Conservation (phyloP, 805 yeast species). For the Sporopachydermia lactativora region DNA sequence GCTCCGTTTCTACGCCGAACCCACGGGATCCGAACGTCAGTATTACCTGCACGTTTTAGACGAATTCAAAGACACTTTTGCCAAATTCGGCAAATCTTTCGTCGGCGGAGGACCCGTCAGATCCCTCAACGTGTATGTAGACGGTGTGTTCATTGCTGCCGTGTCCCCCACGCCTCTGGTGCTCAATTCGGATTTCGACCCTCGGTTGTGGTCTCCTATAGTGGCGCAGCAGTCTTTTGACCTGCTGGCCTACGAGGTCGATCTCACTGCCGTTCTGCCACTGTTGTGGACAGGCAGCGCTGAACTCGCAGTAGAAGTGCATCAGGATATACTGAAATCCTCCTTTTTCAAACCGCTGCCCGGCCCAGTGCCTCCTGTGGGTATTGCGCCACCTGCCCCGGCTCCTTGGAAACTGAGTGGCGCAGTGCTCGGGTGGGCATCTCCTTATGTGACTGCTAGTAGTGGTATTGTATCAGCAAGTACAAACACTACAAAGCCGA, state of each 20-base stretch:
- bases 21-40: background rate
- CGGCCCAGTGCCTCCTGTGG: background rate
- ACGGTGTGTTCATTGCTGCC: slow-evolving; percentile 44
- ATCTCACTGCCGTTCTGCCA: slow-evolving; percentile 58
- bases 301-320: slow-evolving; percentile 33
- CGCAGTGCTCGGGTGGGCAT: background rate
- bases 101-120: slow-evolving; percentile 64
- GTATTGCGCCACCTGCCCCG: background rate
- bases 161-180: slow-evolving; percentile 59
- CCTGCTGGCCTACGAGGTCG: slow-evolving; percentile 53
- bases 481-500: background rate
- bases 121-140: slow-evolving; percentile 44
- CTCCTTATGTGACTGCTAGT: background rate
- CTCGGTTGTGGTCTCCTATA: slow-evolving; percentile 69
- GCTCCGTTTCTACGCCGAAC: background rate
- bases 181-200: slow-evolving; percentile 76
- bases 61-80: slow-evolving; percentile 27
- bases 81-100: slow-evolving; percentile 24
- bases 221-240: slow-evolving; percentile 68
- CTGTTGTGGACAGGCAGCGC: slow-evolving; percentile 39
- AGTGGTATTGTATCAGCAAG: background rate
- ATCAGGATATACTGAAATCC: slow-evolving; percentile 29
- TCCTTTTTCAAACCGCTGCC: background rate
- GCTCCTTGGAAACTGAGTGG: background rate
- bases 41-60: slow-evolving; percentile 24